A percentile compares a stretch with the other conserved stretches of the same genome.
Evolutionary conservation across 169 alveolate genomes (phyloP).

Genomic region (Babesia divergens): DNA sequence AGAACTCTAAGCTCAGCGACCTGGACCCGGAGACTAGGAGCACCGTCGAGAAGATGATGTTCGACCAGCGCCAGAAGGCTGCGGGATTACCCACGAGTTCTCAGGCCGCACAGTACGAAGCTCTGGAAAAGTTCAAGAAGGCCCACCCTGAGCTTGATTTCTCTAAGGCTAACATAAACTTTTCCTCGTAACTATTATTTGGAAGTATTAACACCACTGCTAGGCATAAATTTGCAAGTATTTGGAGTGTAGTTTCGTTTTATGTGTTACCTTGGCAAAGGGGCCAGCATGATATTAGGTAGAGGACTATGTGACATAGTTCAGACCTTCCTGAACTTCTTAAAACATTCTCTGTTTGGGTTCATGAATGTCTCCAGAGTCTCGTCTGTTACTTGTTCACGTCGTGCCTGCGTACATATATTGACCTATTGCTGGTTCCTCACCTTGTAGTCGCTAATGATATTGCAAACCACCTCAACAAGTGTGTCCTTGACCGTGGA

Average conservation of each 20-base stretch:
- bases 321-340: conserved; percentile 6
- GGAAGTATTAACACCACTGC: no score
- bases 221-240: no score
- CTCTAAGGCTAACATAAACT: conserved; percentile 89
- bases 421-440: conserved; percentile 47
- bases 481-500: conserved; percentile 92
- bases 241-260: no score
- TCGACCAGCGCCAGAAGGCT: conserved; percentile 89
- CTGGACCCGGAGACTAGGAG: conserved; percentile 94
- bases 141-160: conserved; percentile 98
- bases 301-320: no score
- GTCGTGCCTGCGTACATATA: conserved; percentile 6
- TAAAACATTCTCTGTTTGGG: conserved; percentile 41
- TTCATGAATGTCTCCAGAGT: conserved; percentile 49
- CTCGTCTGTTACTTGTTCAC: conserved; percentile 50
- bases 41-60: conserved; percentile 97
- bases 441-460: conserved; percentile 83
- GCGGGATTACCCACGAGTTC: conserved; percentile 93
- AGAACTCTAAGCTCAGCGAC: conserved; percentile 91
- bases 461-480: conserved; percentile 79
- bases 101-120: conserved; percentile 88
- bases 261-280: no score
- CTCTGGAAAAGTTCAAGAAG: conserved; percentile 90
- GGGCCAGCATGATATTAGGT: no score
- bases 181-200: background rate